A percentile compares a stretch with the other conserved stretches of the same genome.
Evolutionary conservation across 352 stramenopile species (phyloP).

Genomic region (Globisporangium middletonii): DNA sequence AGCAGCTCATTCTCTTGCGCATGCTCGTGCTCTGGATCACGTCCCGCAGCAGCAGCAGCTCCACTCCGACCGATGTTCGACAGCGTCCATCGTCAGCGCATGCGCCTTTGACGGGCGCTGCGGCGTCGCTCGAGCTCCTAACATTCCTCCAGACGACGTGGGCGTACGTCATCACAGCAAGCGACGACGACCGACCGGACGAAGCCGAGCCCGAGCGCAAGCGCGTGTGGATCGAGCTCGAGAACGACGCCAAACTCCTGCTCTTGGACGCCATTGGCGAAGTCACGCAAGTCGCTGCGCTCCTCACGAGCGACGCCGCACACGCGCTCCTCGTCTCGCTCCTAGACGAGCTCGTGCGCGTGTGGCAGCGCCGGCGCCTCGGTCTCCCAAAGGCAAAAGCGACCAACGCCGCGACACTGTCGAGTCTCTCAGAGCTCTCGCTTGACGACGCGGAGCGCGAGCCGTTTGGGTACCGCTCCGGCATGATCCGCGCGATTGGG

Average conservation of each 20-base stretch:
- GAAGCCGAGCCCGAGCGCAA: conserved; percentile 56
- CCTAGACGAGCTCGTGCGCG: conserved; percentile 48
- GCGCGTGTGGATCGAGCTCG: conserved; percentile 65
- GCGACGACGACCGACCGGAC: conserved; percentile 50
- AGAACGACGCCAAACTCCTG: conserved; percentile 73
- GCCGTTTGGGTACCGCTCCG: conserved; percentile 66
- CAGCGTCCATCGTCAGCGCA: background rate
- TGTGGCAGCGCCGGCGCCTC: conserved; percentile 43
- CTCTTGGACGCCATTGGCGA: conserved; percentile 66
- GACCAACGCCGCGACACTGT: conserved; percentile 14
- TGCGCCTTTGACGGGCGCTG: conserved; percentile 9
- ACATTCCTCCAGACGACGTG: conserved; percentile 56
- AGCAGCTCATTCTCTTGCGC: conserved; percentile 72
- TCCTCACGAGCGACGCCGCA: conserved; percentile 3
- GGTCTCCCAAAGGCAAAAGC: background rate
- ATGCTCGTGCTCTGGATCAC: conserved; percentile 72
- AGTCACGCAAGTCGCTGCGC: conserved; percentile 23
- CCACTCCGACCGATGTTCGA: conserved; percentile 1
- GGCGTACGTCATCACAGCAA: conserved; percentile 32
- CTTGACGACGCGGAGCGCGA: conserved; percentile 13
- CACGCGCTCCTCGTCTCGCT: conserved; percentile 33
- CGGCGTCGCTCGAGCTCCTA: conserved; percentile 17
- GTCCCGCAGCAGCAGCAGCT: background rate
- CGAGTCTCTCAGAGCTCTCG: too few relatives aligned
- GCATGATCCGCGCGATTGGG: conserved; percentile 71